These are phyloP conservation scores for Colletotrichum cordylinicola DNA, from an alignment of 2,329 filamentous ascomycete species.

Conservation along the genomic window DNA sequence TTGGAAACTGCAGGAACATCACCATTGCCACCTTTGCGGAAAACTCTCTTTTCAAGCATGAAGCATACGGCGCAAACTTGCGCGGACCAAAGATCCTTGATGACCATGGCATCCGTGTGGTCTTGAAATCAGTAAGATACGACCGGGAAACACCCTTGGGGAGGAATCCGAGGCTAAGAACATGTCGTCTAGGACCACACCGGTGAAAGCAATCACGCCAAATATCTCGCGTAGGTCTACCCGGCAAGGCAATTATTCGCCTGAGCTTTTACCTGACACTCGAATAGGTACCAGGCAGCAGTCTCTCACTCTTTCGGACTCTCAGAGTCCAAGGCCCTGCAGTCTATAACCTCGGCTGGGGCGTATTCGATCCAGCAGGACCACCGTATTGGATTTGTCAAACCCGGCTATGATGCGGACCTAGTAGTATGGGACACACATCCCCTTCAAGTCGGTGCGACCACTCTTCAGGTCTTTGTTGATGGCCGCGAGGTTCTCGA, in stretches of 20 bases:
- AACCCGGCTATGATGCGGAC: slow-evolving; percentile 53
- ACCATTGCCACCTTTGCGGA: slow-evolving; percentile 49
- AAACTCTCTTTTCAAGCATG: slow-evolving; percentile 44
- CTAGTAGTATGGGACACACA: slow-evolving; percentile 54
- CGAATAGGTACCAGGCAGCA: slow-evolving; percentile 35
- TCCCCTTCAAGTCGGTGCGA: slow-evolving; percentile 49
- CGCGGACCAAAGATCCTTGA: slow-evolving; percentile 43
- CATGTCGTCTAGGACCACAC: slow-evolving; percentile 34
- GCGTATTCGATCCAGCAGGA: slow-evolving; percentile 46
- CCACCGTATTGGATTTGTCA: slow-evolving; percentile 47
- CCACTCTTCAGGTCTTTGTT: slow-evolving; percentile 50
- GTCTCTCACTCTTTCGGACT: slow-evolving; percentile 44
- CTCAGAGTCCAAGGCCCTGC: slow-evolving; percentile 42
- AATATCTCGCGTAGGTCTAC: slow-evolving; percentile 39
- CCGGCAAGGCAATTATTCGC: background rate
- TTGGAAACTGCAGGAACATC: slow-evolving; percentile 30
- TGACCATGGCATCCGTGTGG: slow-evolving; percentile 43
- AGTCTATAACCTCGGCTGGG: slow-evolving; percentile 49
- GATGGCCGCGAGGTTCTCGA: slow-evolving; percentile 38
- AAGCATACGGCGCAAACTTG: slow-evolving; percentile 45
- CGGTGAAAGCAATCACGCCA: slow-evolving; percentile 39
- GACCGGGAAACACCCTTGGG: rapidly evolving
- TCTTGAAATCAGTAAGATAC: slow-evolving; percentile 41
- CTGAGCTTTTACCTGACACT: background rate
- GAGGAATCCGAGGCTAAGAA: background rate